Conservation (phyloP, 768 basidiomycete genomes). For the Macrocybe gigantea region DNA sequence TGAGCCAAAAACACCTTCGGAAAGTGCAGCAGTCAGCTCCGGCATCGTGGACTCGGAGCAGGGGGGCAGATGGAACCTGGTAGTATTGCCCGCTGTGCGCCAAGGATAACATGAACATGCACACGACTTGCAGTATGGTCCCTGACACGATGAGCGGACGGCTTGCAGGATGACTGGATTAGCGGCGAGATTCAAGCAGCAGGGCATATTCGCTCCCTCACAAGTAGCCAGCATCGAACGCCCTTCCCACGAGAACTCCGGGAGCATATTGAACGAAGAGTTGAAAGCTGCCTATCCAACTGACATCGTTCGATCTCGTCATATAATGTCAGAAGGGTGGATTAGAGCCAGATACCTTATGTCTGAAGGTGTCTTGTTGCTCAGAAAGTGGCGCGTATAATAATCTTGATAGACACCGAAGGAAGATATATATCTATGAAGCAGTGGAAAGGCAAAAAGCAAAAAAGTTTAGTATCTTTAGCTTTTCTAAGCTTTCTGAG, state of each 20-base stretch:
- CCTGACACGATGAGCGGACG: conserved; percentile 40
- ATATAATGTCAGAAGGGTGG: not conserved
- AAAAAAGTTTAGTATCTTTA: not conserved
- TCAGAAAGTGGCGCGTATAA: conserved; percentile 34
- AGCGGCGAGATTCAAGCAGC: too few species aligned
- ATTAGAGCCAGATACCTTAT: conserved; percentile 26
- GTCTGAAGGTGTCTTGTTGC: conserved; percentile 33
- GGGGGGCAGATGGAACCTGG: conserved; percentile 24
- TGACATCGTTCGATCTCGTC: conserved; percentile 12
- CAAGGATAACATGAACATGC: conserved; percentile 42
- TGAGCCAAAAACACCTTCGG: conserved; percentile 36
- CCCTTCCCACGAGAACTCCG: conserved; percentile 32
- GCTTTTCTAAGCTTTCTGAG: not conserved
- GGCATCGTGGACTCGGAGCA: conserved; percentile 4
- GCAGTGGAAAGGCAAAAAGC: conserved; percentile 19
- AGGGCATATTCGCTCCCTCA: conserved; percentile 12
- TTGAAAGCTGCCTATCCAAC: conserved; percentile 47
- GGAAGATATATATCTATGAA: conserved; percentile 34
- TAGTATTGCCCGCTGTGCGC: conserved; percentile 33
- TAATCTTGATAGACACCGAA: conserved; percentile 47
- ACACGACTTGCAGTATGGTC: conserved; percentile 35
- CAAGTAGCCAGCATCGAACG: conserved; percentile 47
- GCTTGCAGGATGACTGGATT: conserved; percentile 13
- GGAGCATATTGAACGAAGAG: conserved; percentile 38
- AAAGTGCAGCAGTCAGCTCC: conserved; percentile 3